phyloP scores from a whole-genome alignment of 2,329 filamentous ascomycete genomes.

The Curvularia hawaiiensis region DNA sequence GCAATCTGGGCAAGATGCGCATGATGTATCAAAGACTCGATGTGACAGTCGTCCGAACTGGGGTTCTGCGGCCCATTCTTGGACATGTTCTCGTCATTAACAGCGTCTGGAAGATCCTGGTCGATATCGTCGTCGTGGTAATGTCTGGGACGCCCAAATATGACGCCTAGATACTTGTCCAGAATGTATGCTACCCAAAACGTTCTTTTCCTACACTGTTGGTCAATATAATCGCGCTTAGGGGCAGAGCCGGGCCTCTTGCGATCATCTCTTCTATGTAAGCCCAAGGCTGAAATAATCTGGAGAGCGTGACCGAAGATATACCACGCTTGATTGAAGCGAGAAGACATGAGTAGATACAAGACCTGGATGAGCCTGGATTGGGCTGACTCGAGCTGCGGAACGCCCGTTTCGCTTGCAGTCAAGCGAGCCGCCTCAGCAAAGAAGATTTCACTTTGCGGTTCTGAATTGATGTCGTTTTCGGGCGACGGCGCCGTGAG shows the following conservation, averaged over 20 bases:
- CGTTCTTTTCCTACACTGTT: slow-evolving; percentile 61
- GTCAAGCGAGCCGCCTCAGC: slow-evolving; percentile 46
- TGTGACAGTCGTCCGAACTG: slow-evolving; percentile 53
- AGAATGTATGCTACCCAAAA: slow-evolving; percentile 68
- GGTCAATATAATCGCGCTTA: slow-evolving; percentile 50
- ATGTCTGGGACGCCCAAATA: slow-evolving; percentile 5
- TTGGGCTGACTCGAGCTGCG: slow-evolving; percentile 61
- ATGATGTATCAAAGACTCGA: slow-evolving; percentile 56
- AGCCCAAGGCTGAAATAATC: slow-evolving; percentile 53
- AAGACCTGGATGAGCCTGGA: slow-evolving; percentile 61
- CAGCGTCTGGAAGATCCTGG: slow-evolving; percentile 60
- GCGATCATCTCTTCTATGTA: slow-evolving; percentile 46
- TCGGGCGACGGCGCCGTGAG: slow-evolving; percentile 30
- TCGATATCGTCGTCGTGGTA: slow-evolving; percentile 66
- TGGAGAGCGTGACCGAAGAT: slow-evolving; percentile 62
- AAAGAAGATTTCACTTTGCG: slow-evolving; percentile 50
- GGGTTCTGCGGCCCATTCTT: slow-evolving; percentile 41
- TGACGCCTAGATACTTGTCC: slow-evolving; percentile 60
- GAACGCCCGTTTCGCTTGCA: slow-evolving; percentile 56
- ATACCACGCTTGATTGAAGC: slow-evolving; percentile 65
- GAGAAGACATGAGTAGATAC: slow-evolving; percentile 62
- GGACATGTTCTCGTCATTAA: slow-evolving; percentile 64
- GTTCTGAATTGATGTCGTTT: slow-evolving; percentile 30
- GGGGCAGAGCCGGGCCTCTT: slow-evolving; percentile 24
- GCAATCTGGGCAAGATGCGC: slow-evolving; percentile 47